Conservation (phyloP, 1,139 yeast genomes). For the Protomyces lactucae-debilis region DNA sequence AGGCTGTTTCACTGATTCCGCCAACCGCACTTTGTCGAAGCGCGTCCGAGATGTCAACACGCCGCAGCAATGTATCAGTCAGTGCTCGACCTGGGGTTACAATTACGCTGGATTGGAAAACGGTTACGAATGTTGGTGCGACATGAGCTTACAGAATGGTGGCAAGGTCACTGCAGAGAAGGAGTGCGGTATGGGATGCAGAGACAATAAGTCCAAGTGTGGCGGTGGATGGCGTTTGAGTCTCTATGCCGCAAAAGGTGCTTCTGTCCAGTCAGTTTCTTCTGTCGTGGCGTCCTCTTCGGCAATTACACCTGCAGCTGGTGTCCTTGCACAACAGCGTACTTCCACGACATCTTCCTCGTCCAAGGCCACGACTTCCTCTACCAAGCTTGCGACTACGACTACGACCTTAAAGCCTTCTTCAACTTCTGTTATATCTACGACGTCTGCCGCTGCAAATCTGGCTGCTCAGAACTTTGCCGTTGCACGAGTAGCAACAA, state of each 20-base stretch:
- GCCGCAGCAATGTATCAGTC: constrained; percentile 8
- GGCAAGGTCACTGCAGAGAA: constrained; percentile 5
- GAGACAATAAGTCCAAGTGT: background rate
- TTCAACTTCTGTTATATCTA: background rate
- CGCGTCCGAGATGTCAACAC: constrained; percentile 1
- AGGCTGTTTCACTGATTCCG: constrained; percentile 16
- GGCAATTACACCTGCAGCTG: background rate
- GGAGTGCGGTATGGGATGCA: constrained; percentile 4
- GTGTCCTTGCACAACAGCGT: background rate
- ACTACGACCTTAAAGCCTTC: background rate
- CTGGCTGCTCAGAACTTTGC: background rate
- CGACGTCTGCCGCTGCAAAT: background rate
- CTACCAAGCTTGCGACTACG: background rate
- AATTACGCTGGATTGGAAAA: constrained; percentile 10
- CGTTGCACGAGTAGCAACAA: background rate
- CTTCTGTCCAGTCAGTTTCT: background rate
- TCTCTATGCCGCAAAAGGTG: constrained; percentile 3
- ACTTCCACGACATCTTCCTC: background rate
- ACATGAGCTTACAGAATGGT: constrained; percentile 1
- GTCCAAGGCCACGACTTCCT: background rate
- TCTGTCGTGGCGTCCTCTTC: background rate
- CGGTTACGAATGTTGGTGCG: constrained; percentile 14
- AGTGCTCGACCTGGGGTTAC: constrained; percentile 4
- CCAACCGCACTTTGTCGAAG: constrained; percentile 2
- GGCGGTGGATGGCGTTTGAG: constrained; percentile 19